Evolutionary conservation across 75 land plant genomes (phyloP), one percentile per base, ranked within the genome.

Genomic region (Pinus tabuliformis): DNA sequence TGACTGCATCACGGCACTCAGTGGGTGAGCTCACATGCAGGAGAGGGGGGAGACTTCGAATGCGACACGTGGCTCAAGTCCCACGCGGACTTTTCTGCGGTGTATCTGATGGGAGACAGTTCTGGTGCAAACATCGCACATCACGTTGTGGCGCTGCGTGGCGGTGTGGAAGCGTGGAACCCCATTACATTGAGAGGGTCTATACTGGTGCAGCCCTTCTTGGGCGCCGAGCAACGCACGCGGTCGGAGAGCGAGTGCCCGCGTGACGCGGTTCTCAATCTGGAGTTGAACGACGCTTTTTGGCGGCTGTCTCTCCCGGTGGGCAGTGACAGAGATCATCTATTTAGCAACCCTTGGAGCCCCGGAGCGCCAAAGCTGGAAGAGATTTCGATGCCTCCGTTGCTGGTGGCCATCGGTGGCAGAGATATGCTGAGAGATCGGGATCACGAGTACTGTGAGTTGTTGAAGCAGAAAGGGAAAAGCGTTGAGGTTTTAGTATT

Each of bases 301-400:
- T 91, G 93, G 93, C 42, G 77, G 57, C 73, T 85, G 20, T 86
- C 81, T 57, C 78, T 91, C 24, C 93, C 93, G 3, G 62, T 58
- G 9, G 89, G 87, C 8, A 72, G 82, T 8, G 66, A 81, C 72
- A 79, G 91, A 3, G 89, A 89, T 57, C 88, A 84, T 68, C 83
- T 2, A 33, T 33, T 33, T 2, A 33, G 33, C 33, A 33, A 33
- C 33, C 33, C 33, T 33, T 33, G 33, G 33, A 33, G 33, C 33
- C 33, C 33, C 33, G 33, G 33, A 33, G 33, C 2, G 33, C 33
- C 33, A 33, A 57, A 24, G 15, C 30, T 62, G 14, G 9, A 9
- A 30, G 33, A 62, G 11, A 30, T 62, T 5, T 18, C 21, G 3
- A 83, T 88, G 57, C 96, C 96, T 6, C 80, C 85, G 0, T 73